These are phyloP conservation scores for Claviceps capensis DNA, from an alignment of 2,329 filamentous ascomycete species.

Conservation along the genomic window DNA sequence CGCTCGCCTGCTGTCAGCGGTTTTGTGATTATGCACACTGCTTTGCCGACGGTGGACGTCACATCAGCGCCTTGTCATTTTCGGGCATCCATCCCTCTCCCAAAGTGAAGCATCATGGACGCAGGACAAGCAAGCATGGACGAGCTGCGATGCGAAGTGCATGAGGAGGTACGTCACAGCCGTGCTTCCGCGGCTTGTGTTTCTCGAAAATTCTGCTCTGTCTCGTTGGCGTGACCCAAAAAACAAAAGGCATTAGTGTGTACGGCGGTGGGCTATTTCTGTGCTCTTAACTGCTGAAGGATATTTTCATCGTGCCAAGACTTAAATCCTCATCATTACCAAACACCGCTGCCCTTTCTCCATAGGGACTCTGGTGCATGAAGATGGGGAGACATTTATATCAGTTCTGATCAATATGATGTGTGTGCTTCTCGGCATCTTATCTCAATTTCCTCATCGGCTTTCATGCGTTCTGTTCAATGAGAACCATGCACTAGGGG, in stretches of 20 bases:
- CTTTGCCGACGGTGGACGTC: no score
- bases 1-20: no score
- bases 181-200: not conserved
- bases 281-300: slow-evolving; percentile 43
- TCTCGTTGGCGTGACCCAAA: not conserved
- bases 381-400: slow-evolving; percentile 36
- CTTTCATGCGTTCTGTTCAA: no score
- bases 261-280: slow-evolving; percentile 39
- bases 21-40: no score
- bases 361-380: slow-evolving; percentile 38
- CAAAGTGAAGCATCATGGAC: no score
- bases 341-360: slow-evolving; percentile 35
- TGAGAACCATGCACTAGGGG: not conserved
- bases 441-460: not conserved
- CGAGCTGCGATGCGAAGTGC: no score
- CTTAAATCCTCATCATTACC: slow-evolving; percentile 39
- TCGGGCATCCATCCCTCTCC: no score
- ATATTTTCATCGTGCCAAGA: slow-evolving; percentile 43
- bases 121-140: no score
- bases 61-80: no score
- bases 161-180: no score
- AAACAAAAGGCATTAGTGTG: slow-evolving; percentile 40
- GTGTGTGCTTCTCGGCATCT: not conserved
- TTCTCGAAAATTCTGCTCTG: not conserved
- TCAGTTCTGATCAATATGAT: not conserved